These are phyloP conservation scores for Hebeloma cylindrosporum DNA, from an alignment of 768 basidiomycete genomes.

Conservation along the genomic window DNA sequence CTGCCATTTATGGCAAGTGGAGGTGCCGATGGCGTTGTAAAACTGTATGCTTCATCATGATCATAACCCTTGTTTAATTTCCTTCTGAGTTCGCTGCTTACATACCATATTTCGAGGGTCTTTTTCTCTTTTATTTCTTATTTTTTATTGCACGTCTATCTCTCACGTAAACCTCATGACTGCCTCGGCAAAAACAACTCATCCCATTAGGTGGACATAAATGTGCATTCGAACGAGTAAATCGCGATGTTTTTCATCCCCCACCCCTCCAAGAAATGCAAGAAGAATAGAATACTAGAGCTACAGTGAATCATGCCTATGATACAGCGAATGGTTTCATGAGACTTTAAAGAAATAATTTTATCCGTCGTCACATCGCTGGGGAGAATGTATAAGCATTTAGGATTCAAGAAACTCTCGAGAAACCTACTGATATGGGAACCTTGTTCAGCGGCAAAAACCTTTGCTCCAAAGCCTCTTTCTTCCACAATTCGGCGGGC, in stretches of 20 bases:
- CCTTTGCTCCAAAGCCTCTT: conserved; percentile 65
- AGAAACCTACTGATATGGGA: conserved; percentile 70
- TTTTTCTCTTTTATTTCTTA: conserved; percentile 29
- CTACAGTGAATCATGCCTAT: conserved; percentile 36
- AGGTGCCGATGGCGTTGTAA: conserved; percentile 94
- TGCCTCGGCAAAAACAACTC: too few species aligned
- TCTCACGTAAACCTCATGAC: conserved; percentile 21
- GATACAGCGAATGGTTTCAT: conserved; percentile 31
- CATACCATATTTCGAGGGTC: conserved; percentile 32
- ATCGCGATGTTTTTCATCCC: too few species aligned
- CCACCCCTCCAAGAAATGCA: conserved; percentile 4
- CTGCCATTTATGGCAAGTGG: conserved; percentile 89
- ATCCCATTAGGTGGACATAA: too few species aligned
- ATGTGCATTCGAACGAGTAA: too few species aligned
- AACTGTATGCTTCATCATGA: conserved; percentile 86
- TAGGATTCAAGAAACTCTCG: background rate
- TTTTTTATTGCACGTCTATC: conserved; percentile 28
- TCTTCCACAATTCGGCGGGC: conserved; percentile 60
- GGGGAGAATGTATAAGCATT: background rate
- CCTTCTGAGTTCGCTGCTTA: conserved; percentile 37
- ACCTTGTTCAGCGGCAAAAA: conserved; percentile 76
- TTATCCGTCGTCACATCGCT: conserved; percentile 36
- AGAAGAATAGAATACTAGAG: conserved; percentile 31
- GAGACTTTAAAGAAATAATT: conserved; percentile 8
- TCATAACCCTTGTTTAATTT: conserved; percentile 40